Evolutionary conservation across 2,329 filamentous ascomycete genomes (phyloP).

Genomic region (Ophiostoma sp.): DNA sequence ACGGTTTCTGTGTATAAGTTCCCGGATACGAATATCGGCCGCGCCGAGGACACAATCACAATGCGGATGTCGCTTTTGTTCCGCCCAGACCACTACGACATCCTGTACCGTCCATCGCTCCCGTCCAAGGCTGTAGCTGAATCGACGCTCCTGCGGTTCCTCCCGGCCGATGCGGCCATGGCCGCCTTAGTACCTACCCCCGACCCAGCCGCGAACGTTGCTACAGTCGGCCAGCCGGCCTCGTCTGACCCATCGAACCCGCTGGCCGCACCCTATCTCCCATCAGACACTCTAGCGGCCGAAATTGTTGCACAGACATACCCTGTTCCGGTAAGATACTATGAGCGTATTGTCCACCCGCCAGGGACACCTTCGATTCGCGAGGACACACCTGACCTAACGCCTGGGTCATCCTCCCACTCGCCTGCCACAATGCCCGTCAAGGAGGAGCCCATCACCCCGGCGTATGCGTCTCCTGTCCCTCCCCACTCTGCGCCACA

Average conservation of each 20-base stretch:
- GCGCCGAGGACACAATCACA: constrained; percentile 46
- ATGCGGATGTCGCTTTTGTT: constrained; percentile 61
- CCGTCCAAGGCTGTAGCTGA: constrained; percentile 10
- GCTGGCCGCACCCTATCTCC: background rate
- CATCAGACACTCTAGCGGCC: background rate
- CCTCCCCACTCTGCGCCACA: constrained; percentile 33
- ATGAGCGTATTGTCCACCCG: background rate
- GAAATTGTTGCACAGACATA: background rate
- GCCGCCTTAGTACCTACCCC: background rate
- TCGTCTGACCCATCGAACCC: background rate
- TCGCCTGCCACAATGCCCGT: background rate
- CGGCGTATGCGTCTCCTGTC: constrained; percentile 17
- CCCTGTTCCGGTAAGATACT: background rate
- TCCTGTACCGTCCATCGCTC: constrained; percentile 63
- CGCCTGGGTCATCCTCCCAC: constrained; percentile 10
- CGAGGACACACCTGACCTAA: constrained; percentile 22
- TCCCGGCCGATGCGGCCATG: background rate
- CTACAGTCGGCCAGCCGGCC: background rate
- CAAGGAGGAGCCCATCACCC: constrained; percentile 20
- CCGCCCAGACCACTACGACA: constrained; percentile 86
- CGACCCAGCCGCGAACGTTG: background rate
- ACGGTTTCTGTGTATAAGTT: constrained; percentile 72
- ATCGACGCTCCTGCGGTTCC: constrained; percentile 12
- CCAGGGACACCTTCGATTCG: background rate
- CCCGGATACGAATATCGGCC: constrained; percentile 53